Evolutionary conservation across 495 filamentous ascomycete species (phyloP), one percentile per base, ranked within the genome.

Genomic region (Neurospora tetraspora): DNA sequence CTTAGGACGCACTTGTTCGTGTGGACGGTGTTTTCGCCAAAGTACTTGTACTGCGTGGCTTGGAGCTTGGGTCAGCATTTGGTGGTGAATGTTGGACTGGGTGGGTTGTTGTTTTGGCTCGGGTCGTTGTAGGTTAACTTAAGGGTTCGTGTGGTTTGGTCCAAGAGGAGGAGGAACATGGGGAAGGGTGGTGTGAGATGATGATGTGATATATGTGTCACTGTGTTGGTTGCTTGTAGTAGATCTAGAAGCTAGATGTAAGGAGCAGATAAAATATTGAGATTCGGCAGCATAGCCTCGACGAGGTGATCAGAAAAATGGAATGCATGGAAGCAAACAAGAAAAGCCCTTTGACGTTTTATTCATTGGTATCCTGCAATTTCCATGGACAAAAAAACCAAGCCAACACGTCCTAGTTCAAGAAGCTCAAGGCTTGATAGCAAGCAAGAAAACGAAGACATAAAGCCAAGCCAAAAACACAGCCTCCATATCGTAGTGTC

Each of bases 21-120:
- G 71, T 99, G 96, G 96, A 98, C 94, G 0, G 96, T 99, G 38
- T 99, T 99, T 81, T 94, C 91, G 70, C 96, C 96, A 5, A 99
- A 98, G 81, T 99, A 93, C 82, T 81, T 99, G 75, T 98, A 96
- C 80, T 90, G 87, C 69, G 90, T 96, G 82, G 94, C 90, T 23
- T 99, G 96, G 96, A 89, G 87, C 75, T 73, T 92, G 69, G 90
- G 87, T n/a, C 91, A 91, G 80, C 94, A 99, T 87, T 77, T 94
- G 70, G 79, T 83, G 68, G 85, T 94, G 53, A 93, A 93, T 80
- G 73, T 91, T 23, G 84, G 82, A 10, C 76, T 90, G 53, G 86
- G 87, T 14, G 82, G 87, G 74, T 39, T 89, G 76, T 76, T 92
- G 74, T 88, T 83, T 75, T 86, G 86, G 86, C 72, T 85, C 59